phyloP scores from a whole-genome alignment of 257 asterid species.

The Solanum sejunctum region DNA sequence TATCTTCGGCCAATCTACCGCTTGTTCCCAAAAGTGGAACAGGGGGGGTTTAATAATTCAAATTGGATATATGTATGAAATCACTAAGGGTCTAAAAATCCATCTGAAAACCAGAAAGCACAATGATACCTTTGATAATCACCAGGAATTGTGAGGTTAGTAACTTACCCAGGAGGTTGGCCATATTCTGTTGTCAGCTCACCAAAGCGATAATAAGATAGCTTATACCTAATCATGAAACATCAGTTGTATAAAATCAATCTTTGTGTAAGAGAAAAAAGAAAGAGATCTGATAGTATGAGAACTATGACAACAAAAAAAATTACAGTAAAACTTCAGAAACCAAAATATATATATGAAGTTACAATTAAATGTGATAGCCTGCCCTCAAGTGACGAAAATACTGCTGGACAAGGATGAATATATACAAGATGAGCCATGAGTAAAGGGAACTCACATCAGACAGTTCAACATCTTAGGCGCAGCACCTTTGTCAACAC shows the following conservation, averaged over 20 bases:
- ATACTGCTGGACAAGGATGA: neutral
- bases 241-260: neutral
- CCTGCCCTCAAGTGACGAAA: neutral
- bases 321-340: neutral
- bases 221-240: conserved; percentile 68
- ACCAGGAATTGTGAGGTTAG: neutral
- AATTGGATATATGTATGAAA: neutral
- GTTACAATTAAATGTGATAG: neutral
- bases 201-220: conserved; percentile 88
- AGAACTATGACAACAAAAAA: neutral
- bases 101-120: neutral
- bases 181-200: conserved; percentile 94
- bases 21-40: neutral
- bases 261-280: neutral
- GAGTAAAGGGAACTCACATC: conserved; percentile 51
- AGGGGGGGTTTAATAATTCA: neutral
- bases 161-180: conserved; percentile 89
- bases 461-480: conserved; percentile 98
- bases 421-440: neutral
- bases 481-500: conserved; percentile 96
- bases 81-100: neutral
- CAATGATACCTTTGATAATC: neutral
- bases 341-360: neutral
- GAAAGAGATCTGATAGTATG: neutral
- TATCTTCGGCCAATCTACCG: neutral